Conservation (phyloP, 148 eudicot genomes). For the Polygonum maritimum region DNA sequence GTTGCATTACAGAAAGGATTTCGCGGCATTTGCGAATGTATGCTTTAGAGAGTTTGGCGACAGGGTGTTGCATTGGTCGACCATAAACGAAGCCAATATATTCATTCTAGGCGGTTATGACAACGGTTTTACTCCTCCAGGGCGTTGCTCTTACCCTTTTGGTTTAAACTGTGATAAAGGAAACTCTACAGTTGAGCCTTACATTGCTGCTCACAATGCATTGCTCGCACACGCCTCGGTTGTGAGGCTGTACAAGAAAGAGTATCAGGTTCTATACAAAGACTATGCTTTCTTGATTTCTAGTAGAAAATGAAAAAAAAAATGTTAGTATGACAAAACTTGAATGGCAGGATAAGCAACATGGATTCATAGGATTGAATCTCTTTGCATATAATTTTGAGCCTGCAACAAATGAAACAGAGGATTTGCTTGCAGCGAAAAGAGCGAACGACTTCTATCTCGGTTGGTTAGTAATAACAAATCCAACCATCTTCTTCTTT, state of each 20-base stretch:
- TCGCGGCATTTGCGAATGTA: constrained; percentile 43
- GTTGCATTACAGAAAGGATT: constrained; percentile 40
- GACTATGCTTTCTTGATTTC: too few relatives aligned
- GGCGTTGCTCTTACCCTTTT: constrained; percentile 30
- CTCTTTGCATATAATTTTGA: constrained; percentile 17
- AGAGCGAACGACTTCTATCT: constrained; percentile 38
- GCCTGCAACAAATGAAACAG: constrained; percentile 32
- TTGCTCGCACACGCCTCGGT: constrained; percentile 56
- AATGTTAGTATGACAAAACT: not conserved
- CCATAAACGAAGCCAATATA: constrained; percentile 46
- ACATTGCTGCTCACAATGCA: constrained; percentile 34
- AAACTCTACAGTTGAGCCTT: constrained; percentile 47
- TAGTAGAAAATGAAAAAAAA: too few relatives aligned
- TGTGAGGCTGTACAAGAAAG: constrained; percentile 31
- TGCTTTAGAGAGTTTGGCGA: constrained; percentile 71
- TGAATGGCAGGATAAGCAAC: constrained; percentile 30
- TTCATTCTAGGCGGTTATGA: constrained; percentile 30
- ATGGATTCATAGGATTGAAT: constrained; percentile 50
- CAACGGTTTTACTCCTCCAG: constrained; percentile 25
- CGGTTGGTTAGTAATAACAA: constrained; percentile 41
- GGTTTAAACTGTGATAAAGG: constrained; percentile 29
- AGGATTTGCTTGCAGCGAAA: constrained; percentile 38
- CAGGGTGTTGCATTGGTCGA: constrained; percentile 48
- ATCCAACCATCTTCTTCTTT: not conserved
- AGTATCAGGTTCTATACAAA: constrained; percentile 35